Evolutionary conservation across 352 stramenopile species (phyloP).

Genomic region (Pythium graminicola): DNA sequence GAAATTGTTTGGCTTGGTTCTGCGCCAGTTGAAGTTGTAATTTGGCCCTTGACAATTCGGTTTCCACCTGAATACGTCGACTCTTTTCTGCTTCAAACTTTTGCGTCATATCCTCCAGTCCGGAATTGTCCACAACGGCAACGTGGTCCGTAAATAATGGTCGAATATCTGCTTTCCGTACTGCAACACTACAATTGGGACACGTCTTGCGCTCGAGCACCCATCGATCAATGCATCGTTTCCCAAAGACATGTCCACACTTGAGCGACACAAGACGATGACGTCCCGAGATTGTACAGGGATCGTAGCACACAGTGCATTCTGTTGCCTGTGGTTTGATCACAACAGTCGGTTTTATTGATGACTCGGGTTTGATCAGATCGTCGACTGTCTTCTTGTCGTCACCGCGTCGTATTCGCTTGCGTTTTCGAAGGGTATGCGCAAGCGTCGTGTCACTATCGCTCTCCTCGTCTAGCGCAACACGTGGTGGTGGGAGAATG

Average conservation of each 20-base stretch:
- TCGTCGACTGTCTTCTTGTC: background rate
- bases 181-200: constrained; percentile 54
- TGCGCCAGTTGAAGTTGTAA: constrained; percentile 30
- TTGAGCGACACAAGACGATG: constrained; percentile 68
- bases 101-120: constrained; percentile 41
- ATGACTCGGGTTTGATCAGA: background rate
- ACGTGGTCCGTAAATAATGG: constrained; percentile 65
- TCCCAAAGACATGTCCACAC: constrained; percentile 72
- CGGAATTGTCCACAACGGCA: constrained; percentile 68
- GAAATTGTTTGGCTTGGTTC: constrained; percentile 19
- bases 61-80: constrained; percentile 38
- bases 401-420: constrained; percentile 8
- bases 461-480: background rate
- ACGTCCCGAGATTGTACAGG: constrained; percentile 45
- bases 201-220: constrained; percentile 51
- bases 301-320: constrained; percentile 70
- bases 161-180: constrained; percentile 47
- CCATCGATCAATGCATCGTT: constrained; percentile 71
- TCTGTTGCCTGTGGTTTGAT: constrained; percentile 50
- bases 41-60: constrained; percentile 35
- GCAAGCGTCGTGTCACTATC: constrained; percentile 5
- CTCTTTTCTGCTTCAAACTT: constrained; percentile 58
- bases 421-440: constrained; percentile 3
- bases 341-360: constrained; percentile 20
- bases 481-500: background rate